Base-by-base conservation (phyloP, 208 protist species). In the Crithidia expoeki region DNA sequence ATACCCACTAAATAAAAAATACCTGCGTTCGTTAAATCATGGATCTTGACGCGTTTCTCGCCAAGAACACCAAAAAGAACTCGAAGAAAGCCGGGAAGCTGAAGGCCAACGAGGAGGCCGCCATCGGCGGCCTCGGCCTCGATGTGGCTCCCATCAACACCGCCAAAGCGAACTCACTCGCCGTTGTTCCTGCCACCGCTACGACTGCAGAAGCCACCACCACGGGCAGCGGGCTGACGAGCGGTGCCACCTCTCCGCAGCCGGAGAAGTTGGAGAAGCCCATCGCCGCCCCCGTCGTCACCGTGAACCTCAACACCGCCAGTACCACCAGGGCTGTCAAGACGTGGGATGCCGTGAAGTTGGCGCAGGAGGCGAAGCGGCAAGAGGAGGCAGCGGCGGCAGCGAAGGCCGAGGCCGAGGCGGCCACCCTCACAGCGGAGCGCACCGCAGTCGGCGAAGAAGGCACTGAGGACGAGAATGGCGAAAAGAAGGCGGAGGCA, bases 41-140 rank as follows among this genome's bases (percentile, higher is more conserved):
- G 73, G 84, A 94, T 59, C 75, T 92, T 30, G 79, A 87, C 74
- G 44, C 80, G 12, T 91, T 90, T 32, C 80, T 92, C 23, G 76
- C 81, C 58, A 94, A 91, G 64, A 85, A 89, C 57, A 80, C 72
- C 23, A 89, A 94, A 62, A 89, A 90, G 62, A 72, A 69, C 53
- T 69, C 79, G 40, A 83, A 83, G 74, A 86, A 86, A 58, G 62
- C 69, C 25, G 61, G 68, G 33, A 93, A 90, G 74, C 83, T 82
- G 57, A 90, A 91, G 74, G 47, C 72, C 0, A 82, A 65, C 34
- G 81, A 86, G 42, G 69, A 79, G n/a, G 68, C 61, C 0, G 72
- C 74, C 25, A 57, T 82, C 12, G 84, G 53, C 23, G 63, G 72
- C 27, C 59, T 85, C 16, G 80, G 83, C 21, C 72, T 92, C 49